Evolutionary conservation across 768 basidiomycete genomes (phyloP).

Genomic region (Postia placenta): DNA sequence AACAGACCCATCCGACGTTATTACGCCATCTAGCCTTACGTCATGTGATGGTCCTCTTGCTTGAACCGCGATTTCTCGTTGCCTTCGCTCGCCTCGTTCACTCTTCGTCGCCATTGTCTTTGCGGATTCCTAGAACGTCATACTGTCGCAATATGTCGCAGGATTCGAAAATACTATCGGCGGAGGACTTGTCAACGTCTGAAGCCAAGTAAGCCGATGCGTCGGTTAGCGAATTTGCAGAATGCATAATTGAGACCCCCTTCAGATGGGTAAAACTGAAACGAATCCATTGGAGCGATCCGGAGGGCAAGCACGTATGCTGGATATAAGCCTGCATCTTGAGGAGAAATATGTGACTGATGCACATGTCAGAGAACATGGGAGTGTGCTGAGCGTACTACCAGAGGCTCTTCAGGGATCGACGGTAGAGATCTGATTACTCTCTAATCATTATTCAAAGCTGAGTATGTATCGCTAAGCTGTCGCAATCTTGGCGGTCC

Average conservation of each 20-base stretch:
- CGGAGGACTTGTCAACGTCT: conserved; percentile 41
- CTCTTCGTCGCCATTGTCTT: neutral
- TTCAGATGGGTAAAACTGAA: conserved; percentile 80
- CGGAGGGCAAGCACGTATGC: conserved; percentile 65
- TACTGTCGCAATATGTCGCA: conserved; percentile 15
- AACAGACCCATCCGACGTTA: neutral
- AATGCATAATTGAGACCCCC: neutral
- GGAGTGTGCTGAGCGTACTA: conserved; percentile 86
- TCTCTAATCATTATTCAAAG: neutral
- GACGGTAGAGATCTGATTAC: conserved; percentile 50
- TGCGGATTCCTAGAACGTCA: no score
- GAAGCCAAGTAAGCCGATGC: conserved; percentile 50
- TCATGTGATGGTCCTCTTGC: neutral
- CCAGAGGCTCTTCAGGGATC: conserved; percentile 66
- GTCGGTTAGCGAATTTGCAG: neutral
- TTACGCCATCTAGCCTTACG: neutral
- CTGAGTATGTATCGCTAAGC: conserved; percentile 36
- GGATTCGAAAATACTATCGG: conserved; percentile 46
- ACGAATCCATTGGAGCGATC: conserved; percentile 76
- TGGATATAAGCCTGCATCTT: no score
- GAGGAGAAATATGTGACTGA: no score
- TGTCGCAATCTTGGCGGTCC: conserved; percentile 78
- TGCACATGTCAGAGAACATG: conserved; percentile 55
- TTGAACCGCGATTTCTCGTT: no score
- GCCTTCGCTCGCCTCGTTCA: no score